Conservation (phyloP, 2,329 filamentous ascomycete species). For the Ilyonectria robusta region DNA sequence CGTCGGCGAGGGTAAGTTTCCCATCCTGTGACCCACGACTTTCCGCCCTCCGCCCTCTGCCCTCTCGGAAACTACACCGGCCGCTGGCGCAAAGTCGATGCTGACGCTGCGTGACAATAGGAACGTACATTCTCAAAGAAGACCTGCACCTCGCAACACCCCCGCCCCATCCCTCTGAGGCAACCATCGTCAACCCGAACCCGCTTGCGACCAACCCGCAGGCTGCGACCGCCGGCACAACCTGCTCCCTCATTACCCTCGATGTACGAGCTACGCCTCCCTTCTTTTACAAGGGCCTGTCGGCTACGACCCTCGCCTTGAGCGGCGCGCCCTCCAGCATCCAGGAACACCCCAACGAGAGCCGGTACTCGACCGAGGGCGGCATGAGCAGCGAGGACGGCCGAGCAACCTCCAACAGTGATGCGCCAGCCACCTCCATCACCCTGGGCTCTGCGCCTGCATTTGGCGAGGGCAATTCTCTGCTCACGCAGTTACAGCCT, state of each 20-base stretch:
- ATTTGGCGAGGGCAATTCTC: slow-evolving; percentile 89
- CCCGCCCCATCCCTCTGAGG: slow-evolving; percentile 94
- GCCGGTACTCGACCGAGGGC: slow-evolving; percentile 72
- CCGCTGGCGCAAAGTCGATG: slow-evolving; percentile 2
- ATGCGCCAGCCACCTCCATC: slow-evolving; percentile 58
- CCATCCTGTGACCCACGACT: background rate
- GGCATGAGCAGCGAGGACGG: slow-evolving; percentile 71
- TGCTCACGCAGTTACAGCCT: slow-evolving; percentile 72
- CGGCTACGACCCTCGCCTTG: slow-evolving; percentile 64
- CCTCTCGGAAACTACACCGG: background rate
- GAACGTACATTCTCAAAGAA: slow-evolving; percentile 91
- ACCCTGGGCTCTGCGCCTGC: slow-evolving; percentile 69
- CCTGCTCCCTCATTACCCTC: slow-evolving; percentile 82
- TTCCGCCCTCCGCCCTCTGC: background rate
- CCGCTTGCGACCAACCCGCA: slow-evolving; percentile 88
- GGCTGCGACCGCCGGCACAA: slow-evolving; percentile 88
- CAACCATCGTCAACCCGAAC: slow-evolving; percentile 88
- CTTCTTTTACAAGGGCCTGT: slow-evolving; percentile 68
- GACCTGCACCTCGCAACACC: slow-evolving; percentile 94
- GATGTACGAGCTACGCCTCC: slow-evolving; percentile 71
- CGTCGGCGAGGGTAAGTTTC: slow-evolving; percentile 84
- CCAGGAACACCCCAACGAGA: slow-evolving; percentile 74
- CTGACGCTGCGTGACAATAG: slow-evolving; percentile 59
- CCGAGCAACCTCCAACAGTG: slow-evolving; percentile 67
- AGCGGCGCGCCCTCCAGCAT: slow-evolving; percentile 64